Evolutionary conservation across 805 yeast species (phyloP), one percentile per base, ranked within the genome.

Genomic region (Candida coquimbonensis): DNA sequence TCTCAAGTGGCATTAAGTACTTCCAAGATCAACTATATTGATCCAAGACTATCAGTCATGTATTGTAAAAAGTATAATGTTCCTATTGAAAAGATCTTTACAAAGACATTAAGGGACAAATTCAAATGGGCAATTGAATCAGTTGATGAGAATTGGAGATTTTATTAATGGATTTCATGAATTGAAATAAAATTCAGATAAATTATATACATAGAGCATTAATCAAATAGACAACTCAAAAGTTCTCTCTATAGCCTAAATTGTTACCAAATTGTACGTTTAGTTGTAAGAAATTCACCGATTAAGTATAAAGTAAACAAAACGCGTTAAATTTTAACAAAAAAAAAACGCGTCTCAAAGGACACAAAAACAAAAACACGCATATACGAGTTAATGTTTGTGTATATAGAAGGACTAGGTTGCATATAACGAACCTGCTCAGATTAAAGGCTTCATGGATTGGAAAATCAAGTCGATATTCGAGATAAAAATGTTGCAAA

Each of bases 121-220:
- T 91, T 91, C 68, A 81, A 78, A 40, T 91, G 98, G 98, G 98
- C 98, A 29, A 83, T 91, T 44, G 95, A 90, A 63, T 81, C 90
- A 44, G 89, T 81, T 4, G 97, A 85, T 61, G 88, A 78, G 53
- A 68, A 87, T 56, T 90, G 98, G 98, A 74, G 78, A 53, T 90
- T 90, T 60, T 90, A 65, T 24, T 46, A 16, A 16, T 21, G 24
- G 7, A 21, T 21, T 3, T 21, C 24, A 21, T 21, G 24, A 21
- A 21, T 6, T 21, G 24, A 21, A 21, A 21, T 21, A 6, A 21
- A 4, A 21, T 21, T 21, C 24, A 21, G 24, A 21, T 21, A 21
- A 21, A 21, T 21, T 21, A 21, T 6, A 5, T 21, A 21, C 24
- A 21, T n/a, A 33, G 9, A 33, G 36, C 17, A 16, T 8, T 21